phyloP scores from a whole-genome alignment of 306 rosid species.

The Morella rubra region DNA sequence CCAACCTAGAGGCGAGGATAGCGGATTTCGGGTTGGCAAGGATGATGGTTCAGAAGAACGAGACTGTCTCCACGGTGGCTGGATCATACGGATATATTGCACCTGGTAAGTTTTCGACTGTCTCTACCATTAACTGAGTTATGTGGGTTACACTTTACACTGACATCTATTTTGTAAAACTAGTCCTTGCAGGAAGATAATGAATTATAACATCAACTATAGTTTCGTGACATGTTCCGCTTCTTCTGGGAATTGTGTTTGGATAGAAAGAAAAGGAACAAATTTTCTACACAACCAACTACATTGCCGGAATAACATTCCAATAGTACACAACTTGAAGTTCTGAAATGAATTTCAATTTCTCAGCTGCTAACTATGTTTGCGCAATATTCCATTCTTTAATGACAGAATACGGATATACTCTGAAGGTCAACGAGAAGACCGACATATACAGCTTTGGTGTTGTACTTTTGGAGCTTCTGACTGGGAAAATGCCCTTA shows the following conservation, averaged over 20 bases:
- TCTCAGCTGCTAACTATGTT: neutral
- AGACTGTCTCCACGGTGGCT: constrained; percentile 80
- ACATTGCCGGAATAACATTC: neutral
- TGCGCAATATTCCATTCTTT: constrained; percentile 1
- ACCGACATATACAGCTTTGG: constrained; percentile 82
- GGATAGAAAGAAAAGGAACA: neutral
- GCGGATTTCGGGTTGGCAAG: constrained; percentile 95
- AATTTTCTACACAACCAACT: no score
- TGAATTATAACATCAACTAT: neutral
- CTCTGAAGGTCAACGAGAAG: constrained; percentile 82
- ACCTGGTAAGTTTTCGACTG: constrained; percentile 53
- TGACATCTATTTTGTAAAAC: neutral
- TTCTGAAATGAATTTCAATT: neutral
- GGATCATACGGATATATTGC: constrained; percentile 98
- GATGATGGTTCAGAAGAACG: constrained; percentile 73
- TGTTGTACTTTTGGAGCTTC: constrained; percentile 78
- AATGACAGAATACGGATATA: constrained; percentile 72
- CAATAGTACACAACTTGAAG: neutral
- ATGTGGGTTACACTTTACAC: neutral
- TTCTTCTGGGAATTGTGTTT: no score
- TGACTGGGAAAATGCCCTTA: constrained; percentile 67
- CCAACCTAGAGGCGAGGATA: constrained; percentile 70
- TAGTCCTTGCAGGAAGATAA: neutral
- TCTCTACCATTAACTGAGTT: neutral
- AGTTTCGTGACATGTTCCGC: neutral